Percentiles rank a stretch among this genome's conserved stretches.
These are phyloP conservation scores for Nicotiana tomentosiformis DNA, from an alignment of 257 asterid genomes.

Conservation along the genomic window DNA sequence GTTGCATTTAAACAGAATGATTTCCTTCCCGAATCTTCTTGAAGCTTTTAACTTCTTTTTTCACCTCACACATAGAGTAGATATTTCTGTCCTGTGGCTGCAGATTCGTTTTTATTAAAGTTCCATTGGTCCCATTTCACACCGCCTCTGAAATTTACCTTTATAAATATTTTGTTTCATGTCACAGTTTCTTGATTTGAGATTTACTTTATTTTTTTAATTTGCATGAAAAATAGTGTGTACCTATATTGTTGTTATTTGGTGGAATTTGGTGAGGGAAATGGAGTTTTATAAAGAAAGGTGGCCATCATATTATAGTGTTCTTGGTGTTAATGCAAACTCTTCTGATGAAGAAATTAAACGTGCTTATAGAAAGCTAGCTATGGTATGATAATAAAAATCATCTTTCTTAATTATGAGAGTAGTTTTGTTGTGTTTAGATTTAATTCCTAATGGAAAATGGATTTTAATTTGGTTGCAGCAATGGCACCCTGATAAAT, in stretches of 20 bases:
- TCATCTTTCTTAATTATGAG: neutral
- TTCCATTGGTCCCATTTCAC: constrained; percentile 6
- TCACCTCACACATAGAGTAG: neutral
- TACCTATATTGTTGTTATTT: neutral
- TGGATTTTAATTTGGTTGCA: constrained; percentile 22
- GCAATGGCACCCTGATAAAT: constrained; percentile 97
- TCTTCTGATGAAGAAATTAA: constrained; percentile 67
- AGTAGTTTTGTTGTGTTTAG: neutral
- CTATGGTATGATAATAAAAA: constrained; percentile 47
- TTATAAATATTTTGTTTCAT: neutral
- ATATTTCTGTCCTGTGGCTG: constrained; percentile 1
- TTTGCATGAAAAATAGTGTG: neutral
- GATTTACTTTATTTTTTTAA: neutral
- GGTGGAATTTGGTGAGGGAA: neutral
- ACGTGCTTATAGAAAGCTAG: constrained; percentile 72
- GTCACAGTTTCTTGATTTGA: neutral
- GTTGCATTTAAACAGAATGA: neutral
- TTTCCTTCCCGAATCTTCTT: constrained; percentile 25
- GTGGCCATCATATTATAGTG: constrained; percentile 35
- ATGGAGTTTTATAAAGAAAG: constrained; percentile 25
- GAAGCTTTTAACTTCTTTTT: neutral
- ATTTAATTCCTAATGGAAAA: neutral
- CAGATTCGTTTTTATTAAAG: neutral
- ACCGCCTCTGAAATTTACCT: neutral
- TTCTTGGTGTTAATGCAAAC: constrained; percentile 48